A percentile compares a stretch with the other conserved stretches of the same genome.
Conservation (phyloP, 352 stramenopile genomes). For the Phytophthora europaea region DNA sequence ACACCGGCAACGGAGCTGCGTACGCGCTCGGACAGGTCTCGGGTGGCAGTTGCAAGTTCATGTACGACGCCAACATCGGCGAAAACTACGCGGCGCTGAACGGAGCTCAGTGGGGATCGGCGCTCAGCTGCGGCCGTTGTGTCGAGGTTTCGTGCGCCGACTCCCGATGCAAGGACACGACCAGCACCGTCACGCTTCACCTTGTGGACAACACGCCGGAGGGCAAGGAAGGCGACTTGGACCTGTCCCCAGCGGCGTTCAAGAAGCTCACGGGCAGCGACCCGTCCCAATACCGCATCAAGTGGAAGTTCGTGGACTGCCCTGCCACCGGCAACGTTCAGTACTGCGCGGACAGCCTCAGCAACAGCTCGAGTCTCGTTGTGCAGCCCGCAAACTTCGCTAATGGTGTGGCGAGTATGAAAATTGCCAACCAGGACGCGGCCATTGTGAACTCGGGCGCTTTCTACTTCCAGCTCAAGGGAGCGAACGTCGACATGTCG, state of each 20-base stretch:
- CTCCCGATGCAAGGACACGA: slow-evolving; percentile 47
- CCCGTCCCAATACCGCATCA: slow-evolving; percentile 45
- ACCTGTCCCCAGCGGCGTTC: slow-evolving; percentile 54
- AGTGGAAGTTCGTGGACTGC: slow-evolving; percentile 61
- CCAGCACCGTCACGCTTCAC: slow-evolving; percentile 50
- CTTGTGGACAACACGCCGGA: slow-evolving; percentile 75
- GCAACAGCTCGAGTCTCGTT: slow-evolving; percentile 51
- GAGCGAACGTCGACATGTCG: slow-evolving; percentile 37
- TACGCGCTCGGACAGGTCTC: slow-evolving; percentile 54
- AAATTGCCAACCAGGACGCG: slow-evolving; percentile 56
- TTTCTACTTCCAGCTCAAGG: slow-evolving; percentile 64
- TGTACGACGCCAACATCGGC: slow-evolving; percentile 46
- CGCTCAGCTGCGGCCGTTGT: slow-evolving; percentile 69
- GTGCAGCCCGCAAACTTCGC: slow-evolving; percentile 52
- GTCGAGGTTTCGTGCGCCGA: slow-evolving; percentile 69
- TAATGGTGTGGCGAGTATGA: slow-evolving; percentile 40
- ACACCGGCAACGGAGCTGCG: slow-evolving; percentile 53
- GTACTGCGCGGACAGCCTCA: slow-evolving; percentile 54
- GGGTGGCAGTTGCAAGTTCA: slow-evolving; percentile 70
- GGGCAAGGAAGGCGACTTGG: slow-evolving; percentile 61
- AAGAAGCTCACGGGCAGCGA: slow-evolving; percentile 49
- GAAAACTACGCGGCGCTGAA: slow-evolving; percentile 77
- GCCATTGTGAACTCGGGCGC: slow-evolving; percentile 57
- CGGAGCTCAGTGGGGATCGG: slow-evolving; percentile 58
- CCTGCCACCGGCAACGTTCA: slow-evolving; percentile 49